Base-by-base conservation (phyloP, 1,284 basidiomycete genomes). In the Tilletia indica region DNA sequence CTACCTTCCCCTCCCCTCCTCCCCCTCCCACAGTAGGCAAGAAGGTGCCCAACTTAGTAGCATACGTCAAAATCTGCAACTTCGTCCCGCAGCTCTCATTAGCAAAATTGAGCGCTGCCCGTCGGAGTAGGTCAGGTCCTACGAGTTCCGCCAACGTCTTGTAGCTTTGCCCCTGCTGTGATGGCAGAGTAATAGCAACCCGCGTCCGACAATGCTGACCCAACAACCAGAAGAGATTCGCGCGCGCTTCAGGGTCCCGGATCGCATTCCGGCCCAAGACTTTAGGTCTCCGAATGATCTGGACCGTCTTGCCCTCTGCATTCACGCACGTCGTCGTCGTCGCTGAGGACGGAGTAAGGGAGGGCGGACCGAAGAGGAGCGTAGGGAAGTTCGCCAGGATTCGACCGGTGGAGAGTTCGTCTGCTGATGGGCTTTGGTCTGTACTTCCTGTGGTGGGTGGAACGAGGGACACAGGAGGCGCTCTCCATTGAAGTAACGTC, bases 211-310 rank as follows among this genome's bases (percentile, higher is more conserved):
- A 77, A 56, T 83, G 75, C 54, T 83, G 80, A 5, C 82, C 82
- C 19, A 84, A 68, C 36, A 83, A 71, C 82, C 82, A 84, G 56
- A 79, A 76, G 42, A 82, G 76, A 67, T 67, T 73, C 3, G 77
- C 78, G 61, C 80, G n/a, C 16, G 77, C 79, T 31, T 70, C 71
- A 0, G 74, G 73, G 51, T 77, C 72, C 0, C 73, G 67, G 34
- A 82, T 74, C 2, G 78, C 72, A 3, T 77, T 74, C 47, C 77
- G 78, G 39, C 77, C 79, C 38, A 82, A 56, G 14, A 80, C 68
- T 39, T 76, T 78, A 21, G 69, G 11, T 56, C 6, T 34, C 19
- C 61, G 61, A 38, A 39, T 69, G 25, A 63, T 49, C 48, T 69
- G 54, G n/a, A 69, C 19, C 39, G 54, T 63, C 31, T 68, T 68